Evolutionary conservation across 78 protist species (phyloP).

Genomic region (Dictyostelium brefeldianum): DNA sequence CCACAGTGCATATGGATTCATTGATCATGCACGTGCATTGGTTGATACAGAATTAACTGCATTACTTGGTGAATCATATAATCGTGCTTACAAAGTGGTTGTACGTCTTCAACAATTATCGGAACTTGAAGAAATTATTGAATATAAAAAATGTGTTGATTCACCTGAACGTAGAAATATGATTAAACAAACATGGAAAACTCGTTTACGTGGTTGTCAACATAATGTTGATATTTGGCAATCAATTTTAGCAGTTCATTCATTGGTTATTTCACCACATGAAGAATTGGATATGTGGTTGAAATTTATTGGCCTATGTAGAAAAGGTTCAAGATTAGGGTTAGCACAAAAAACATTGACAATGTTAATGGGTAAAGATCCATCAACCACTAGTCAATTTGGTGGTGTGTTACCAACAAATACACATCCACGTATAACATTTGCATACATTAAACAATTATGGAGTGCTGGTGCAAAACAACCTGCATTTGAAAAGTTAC

Average conservation of each 20-base stretch:
- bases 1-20: conserved; percentile 66
- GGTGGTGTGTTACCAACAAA: conserved; percentile 42
- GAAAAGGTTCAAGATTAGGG: conserved; percentile 84
- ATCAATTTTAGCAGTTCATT: conserved; percentile 88
- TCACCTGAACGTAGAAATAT: conserved; percentile 39
- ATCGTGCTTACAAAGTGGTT: conserved; percentile 90
- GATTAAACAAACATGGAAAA: conserved; percentile 90
- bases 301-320: conserved; percentile 91
- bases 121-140: conserved; percentile 95
- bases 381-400: conserved; percentile 59
- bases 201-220: conserved; percentile 91
- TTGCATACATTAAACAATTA: conserved; percentile 92
- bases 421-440: conserved; percentile 87
- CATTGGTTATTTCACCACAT: conserved; percentile 91
- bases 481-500: conserved; percentile 63
- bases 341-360: conserved; percentile 85
- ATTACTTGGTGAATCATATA: conserved; percentile 91
- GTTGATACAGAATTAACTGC: conserved; percentile 96
- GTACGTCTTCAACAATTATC: conserved; percentile 93
- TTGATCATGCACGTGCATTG: conserved; percentile 86
- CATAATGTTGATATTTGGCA: conserved; percentile 96
- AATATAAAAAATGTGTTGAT: conserved; percentile 45
- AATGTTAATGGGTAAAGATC: conserved; percentile 74
- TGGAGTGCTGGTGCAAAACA: conserved; percentile 88
- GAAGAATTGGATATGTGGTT: conserved; percentile 91